These are phyloP conservation scores for Mollisia scopiformis DNA, from an alignment of 2,329 filamentous ascomycete genomes.

Conservation along the genomic window DNA sequence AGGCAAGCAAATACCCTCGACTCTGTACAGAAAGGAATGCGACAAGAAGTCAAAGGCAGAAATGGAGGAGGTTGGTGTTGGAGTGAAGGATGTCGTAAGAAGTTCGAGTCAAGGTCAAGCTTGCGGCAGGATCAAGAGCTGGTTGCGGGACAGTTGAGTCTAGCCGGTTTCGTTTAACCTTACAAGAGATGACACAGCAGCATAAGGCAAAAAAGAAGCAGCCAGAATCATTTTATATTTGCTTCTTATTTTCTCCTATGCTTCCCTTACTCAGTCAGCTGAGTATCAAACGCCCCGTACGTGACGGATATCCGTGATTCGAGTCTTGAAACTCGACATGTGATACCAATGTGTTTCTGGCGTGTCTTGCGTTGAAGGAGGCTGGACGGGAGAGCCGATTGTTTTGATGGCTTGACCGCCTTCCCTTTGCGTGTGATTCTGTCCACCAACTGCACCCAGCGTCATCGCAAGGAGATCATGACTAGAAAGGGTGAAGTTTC, in stretches of 20 bases:
- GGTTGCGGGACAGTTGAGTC: slow-evolving; percentile 1
- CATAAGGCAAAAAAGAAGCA: not conserved
- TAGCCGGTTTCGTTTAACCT: slow-evolving; percentile 1
- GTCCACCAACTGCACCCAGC: not conserved
- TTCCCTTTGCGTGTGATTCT: slow-evolving; percentile 1
- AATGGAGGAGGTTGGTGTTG: slow-evolving; percentile 24
- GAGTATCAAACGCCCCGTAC: not conserved
- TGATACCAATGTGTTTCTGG: not conserved
- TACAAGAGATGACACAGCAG: not conserved
- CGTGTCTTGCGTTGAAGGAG: slow-evolving; percentile 1
- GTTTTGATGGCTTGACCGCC: not conserved
- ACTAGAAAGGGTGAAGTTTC: slow-evolving; percentile 1
- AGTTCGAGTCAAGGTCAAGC: not conserved
- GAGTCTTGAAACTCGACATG: slow-evolving; percentile 1
- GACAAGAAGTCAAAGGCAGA: slow-evolving; percentile 13
- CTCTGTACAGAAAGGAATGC: slow-evolving; percentile 21
- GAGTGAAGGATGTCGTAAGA: slow-evolving; percentile 17
- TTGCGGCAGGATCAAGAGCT: not conserved
- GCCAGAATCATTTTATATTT: slow-evolving; percentile 1
- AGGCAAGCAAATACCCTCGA: slow-evolving; percentile 1
- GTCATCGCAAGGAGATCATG: not conserved
- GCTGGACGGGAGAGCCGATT: not conserved
- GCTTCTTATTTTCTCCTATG: slow-evolving; percentile 1
- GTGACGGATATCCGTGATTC: not conserved
- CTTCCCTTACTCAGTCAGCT: not conserved